Evolutionary conservation across 1,139 yeast species (phyloP).

Genomic region (Magnusiomyces tetraspermus): DNA sequence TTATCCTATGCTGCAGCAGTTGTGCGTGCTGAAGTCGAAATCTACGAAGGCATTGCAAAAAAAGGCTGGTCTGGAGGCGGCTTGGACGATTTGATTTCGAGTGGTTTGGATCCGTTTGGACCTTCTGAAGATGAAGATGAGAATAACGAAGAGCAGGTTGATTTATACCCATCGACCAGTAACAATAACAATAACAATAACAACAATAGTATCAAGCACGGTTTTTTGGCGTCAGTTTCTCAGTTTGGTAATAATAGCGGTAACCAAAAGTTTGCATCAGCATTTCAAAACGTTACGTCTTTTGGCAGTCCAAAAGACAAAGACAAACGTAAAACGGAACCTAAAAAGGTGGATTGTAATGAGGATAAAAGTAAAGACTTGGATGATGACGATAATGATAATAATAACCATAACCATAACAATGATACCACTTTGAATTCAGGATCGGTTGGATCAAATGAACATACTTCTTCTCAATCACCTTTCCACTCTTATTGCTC

Average conservation of each 20-base stretch:
- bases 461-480: too few relatives aligned
- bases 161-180: conserved; percentile 16
- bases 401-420: neutral
- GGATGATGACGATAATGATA: neutral
- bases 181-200: neutral
- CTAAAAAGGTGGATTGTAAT: neutral
- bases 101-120: conserved; percentile 38
- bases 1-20: conserved; percentile 52
- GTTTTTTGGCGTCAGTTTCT: neutral
- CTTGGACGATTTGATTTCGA: conserved; percentile 48
- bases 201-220: too few relatives aligned
- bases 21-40: conserved; percentile 70
- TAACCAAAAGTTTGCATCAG: neutral
- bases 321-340: neutral
- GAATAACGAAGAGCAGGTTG: conserved; percentile 31
- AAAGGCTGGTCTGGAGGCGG: conserved; percentile 90
- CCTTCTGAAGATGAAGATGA: conserved; percentile 22
- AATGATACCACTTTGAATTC: too few relatives aligned
- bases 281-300: neutral
- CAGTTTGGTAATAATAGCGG: neutral
- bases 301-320: neutral
- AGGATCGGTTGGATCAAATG: too few relatives aligned
- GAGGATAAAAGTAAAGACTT: neutral
- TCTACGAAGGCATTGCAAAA: conserved; percentile 69
- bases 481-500: too few relatives aligned